Percentiles rank a stretch among this genome's conserved stretches.
phyloP scores from a whole-genome alignment of 2,329 filamentous ascomycete species.

The Westerdykella sp. region DNA sequence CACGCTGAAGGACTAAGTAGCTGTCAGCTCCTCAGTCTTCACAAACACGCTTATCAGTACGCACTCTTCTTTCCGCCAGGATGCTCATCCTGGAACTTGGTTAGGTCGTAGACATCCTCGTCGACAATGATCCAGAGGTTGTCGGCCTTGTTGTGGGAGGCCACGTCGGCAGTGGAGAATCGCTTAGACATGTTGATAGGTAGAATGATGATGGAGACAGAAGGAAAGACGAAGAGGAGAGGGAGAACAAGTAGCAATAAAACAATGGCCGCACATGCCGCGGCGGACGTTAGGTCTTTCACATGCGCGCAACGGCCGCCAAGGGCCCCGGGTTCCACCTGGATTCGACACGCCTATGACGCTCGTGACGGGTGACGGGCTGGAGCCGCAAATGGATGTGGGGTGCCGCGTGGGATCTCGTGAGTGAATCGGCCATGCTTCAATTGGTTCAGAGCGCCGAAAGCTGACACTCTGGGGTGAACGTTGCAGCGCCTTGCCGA shows the following conservation, averaged over 20 bases:
- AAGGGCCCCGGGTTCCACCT: slow-evolving; percentile 24
- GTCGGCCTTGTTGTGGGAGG: slow-evolving; percentile 82
- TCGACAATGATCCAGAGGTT: slow-evolving; percentile 88
- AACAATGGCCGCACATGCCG: slow-evolving; percentile 17
- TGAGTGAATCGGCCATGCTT: slow-evolving; percentile 17
- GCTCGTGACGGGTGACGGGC: slow-evolving; percentile 8
- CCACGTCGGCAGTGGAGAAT: slow-evolving; percentile 78
- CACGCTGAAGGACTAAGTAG: slow-evolving; percentile 53
- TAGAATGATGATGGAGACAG: slow-evolving; percentile 3
- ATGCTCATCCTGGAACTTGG: slow-evolving; percentile 53
- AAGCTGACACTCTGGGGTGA: not conserved
- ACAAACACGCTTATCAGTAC: slow-evolving; percentile 14
- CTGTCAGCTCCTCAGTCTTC: slow-evolving; percentile 9
- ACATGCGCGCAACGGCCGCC: slow-evolving; percentile 29
- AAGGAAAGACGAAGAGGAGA: slow-evolving; percentile 5
- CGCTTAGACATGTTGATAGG: slow-evolving; percentile 67
- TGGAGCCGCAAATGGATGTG: slow-evolving; percentile 22
- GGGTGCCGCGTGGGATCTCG: slow-evolving; percentile 21
- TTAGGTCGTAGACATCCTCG: slow-evolving; percentile 92
- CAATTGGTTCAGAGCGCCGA: slow-evolving; percentile 20
- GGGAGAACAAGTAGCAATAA: slow-evolving; percentile 7
- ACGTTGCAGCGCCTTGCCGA: too few relatives aligned
- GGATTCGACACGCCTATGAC: slow-evolving; percentile 6
- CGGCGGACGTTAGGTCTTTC: slow-evolving; percentile 23
- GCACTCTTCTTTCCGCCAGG: slow-evolving; percentile 66